These are phyloP conservation scores for Penicillium ucsense DNA, from an alignment of 495 filamentous ascomycete species.

Conservation along the genomic window DNA sequence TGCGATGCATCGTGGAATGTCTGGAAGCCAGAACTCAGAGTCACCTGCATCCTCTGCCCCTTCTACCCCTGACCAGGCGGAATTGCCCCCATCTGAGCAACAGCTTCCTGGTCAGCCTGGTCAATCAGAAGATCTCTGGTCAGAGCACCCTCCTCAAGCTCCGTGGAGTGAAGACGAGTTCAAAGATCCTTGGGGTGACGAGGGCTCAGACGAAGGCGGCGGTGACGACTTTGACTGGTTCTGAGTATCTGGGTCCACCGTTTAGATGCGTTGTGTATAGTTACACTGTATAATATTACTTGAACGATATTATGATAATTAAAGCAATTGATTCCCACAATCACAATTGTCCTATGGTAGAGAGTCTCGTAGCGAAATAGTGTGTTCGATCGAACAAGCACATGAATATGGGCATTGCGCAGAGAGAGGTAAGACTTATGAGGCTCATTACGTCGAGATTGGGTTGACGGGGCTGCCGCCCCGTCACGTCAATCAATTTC, in stretches of 20 bases:
- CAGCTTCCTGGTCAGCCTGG: constrained; percentile 15
- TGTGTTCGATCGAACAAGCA: too few species aligned
- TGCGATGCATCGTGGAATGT: constrained; percentile 46
- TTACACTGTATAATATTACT: constrained; percentile 10
- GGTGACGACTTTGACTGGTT: constrained; percentile 33
- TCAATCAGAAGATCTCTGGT: constrained; percentile 22
- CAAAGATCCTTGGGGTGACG: constrained; percentile 32
- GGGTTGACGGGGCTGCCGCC: not conserved
- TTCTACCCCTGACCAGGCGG: not conserved
- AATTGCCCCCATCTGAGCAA: constrained; percentile 2
- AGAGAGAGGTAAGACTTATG: too few species aligned
- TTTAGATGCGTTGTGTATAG: too few species aligned
- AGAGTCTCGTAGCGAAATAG: too few species aligned
- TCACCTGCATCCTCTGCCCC: not conserved
- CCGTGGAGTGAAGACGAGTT: constrained; percentile 17
- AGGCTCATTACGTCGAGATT: constrained; percentile 4
- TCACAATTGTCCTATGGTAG: too few species aligned
- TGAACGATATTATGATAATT: not conserved
- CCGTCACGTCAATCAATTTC: too few species aligned
- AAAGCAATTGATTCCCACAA: too few species aligned
- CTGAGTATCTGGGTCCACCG: constrained; percentile 1
- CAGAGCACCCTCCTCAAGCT: constrained; percentile 21
- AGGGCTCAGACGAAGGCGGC: constrained; percentile 18
- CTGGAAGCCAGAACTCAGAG: constrained; percentile 11
- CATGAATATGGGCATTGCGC: too few species aligned